phyloP scores from a whole-genome alignment of 257 asterid genomes.

The Gentiana dahurica region DNA sequence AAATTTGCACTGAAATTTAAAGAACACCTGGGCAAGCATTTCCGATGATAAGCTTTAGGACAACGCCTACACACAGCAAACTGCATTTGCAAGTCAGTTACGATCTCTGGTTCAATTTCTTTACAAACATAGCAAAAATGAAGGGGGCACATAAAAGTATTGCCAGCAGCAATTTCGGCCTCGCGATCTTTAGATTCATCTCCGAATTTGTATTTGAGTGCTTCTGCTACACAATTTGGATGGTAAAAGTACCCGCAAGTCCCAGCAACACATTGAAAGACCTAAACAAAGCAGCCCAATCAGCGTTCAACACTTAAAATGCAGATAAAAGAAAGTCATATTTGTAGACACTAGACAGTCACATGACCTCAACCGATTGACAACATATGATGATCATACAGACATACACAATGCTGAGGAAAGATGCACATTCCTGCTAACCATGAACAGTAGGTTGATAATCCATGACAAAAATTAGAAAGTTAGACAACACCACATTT shows the following conservation, averaged over 20 bases:
- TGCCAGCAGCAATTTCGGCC: conserved; percentile 58
- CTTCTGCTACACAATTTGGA: conserved; percentile 68
- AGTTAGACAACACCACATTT: too few relatives aligned
- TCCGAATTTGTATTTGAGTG: conserved; percentile 41
- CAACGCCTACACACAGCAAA: conserved; percentile 98
- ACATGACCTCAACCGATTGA: too few relatives aligned
- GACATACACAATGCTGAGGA: too few relatives aligned
- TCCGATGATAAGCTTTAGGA: conserved; percentile 84
- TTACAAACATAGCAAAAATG: conserved; percentile 65
- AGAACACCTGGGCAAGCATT: conserved; percentile 79
- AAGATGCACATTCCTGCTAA: too few relatives aligned
- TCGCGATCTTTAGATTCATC: conserved; percentile 38
- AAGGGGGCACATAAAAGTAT: conserved; percentile 69
- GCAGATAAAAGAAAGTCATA: too few relatives aligned
- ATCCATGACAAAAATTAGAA: too few relatives aligned
- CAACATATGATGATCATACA: too few relatives aligned
- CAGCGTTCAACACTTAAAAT: too few relatives aligned
- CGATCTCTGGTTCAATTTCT: conserved; percentile 52
- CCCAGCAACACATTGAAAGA: conserved; percentile 76
- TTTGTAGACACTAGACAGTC: too few relatives aligned
- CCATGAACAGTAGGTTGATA: too few relatives aligned
- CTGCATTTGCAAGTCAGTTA: conserved; percentile 42
- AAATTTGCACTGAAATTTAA: background rate
- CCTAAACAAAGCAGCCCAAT: conserved; percentile 28
- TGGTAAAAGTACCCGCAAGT: conserved; percentile 92